A percentile compares a stretch with the other conserved stretches of the same genome.
Conservation (phyloP, 2,329 filamentous ascomycete species). For the Fusarium mangiferae region DNA sequence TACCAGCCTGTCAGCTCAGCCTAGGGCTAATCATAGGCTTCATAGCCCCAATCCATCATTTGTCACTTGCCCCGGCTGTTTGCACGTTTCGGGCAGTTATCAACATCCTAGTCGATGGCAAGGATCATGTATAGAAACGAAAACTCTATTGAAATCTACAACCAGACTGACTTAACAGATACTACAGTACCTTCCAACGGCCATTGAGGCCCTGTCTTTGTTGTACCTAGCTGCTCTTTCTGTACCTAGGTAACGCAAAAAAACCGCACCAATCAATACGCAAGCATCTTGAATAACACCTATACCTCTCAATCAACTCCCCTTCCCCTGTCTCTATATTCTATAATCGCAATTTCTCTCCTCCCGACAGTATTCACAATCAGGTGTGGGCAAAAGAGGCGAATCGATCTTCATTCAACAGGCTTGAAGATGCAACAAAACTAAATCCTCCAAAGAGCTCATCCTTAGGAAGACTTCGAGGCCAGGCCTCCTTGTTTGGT, state of each 20-base stretch:
- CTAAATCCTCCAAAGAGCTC: constrained; percentile 73
- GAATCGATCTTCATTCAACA: constrained; percentile 62
- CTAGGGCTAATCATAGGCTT: constrained; percentile 30
- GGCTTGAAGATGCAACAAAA: constrained; percentile 68
- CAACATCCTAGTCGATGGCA: not conserved
- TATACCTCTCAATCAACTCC: constrained; percentile 3
- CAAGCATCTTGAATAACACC: constrained; percentile 2
- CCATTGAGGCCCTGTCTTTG: not conserved
- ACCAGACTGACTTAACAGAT: not conserved
- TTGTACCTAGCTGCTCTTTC: not conserved
- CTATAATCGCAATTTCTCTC: not conserved
- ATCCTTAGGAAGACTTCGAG: constrained; percentile 56
- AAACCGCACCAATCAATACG: constrained; percentile 1
- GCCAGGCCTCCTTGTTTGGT: constrained; percentile 56
- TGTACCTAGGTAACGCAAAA: constrained; percentile 7
- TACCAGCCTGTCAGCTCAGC: constrained; percentile 23
- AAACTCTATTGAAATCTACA: not conserved
- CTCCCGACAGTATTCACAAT: not conserved
- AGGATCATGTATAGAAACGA: not conserved
- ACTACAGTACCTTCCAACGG: not conserved
- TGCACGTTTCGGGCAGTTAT: not conserved
- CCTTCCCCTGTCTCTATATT: not conserved
- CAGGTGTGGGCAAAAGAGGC: constrained; percentile 40
- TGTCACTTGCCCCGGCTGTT: not conserved
- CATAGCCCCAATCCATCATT: constrained; percentile 2